A percentile compares a stretch with the other conserved stretches of the same genome.
These are phyloP conservation scores for Candida maris DNA, from an alignment of 805 yeast genomes.

Conservation along the genomic window DNA sequence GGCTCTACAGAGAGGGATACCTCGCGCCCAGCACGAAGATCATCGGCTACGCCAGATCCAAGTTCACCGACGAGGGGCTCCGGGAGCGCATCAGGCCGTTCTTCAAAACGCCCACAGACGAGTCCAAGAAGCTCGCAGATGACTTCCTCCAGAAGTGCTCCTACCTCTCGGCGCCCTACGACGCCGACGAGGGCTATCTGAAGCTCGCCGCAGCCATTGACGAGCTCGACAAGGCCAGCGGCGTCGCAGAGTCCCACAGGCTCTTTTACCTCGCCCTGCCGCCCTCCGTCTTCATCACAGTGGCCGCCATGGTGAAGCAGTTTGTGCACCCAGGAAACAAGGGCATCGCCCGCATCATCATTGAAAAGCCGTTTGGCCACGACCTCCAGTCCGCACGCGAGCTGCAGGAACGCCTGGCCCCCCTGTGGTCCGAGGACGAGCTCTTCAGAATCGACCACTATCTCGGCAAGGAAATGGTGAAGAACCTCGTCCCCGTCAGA, in stretches of 20 bases:
- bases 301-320: conserved; percentile 68
- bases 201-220: conserved; percentile 53
- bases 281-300: conserved; percentile 83
- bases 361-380: conserved; percentile 97
- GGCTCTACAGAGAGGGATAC: conserved; percentile 71
- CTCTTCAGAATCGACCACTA: conserved; percentile 95
- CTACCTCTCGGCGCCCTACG: conserved; percentile 80
- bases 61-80: conserved; percentile 63
- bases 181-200: conserved; percentile 68
- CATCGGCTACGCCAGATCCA: conserved; percentile 89
- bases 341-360: conserved; percentile 77
- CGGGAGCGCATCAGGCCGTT: conserved; percentile 60
- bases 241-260: conserved; percentile 60
- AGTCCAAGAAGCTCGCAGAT: conserved; percentile 41
- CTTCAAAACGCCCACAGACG: conserved; percentile 41
- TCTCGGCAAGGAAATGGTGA: conserved; percentile 96
- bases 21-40: conserved; percentile 68
- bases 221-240: conserved; percentile 50
- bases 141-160: conserved; percentile 63
- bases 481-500: conserved; percentile 82
- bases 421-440: conserved; percentile 87
- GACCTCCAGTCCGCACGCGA: conserved; percentile 77
- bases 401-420: conserved; percentile 73
- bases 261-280: conserved; percentile 92
- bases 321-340: conserved; percentile 57